Percentiles rank a stretch among this genome's conserved stretches.
These are phyloP conservation scores for Daldinia bambusicola DNA, from an alignment of 495 filamentous ascomycete species.

Conservation along the genomic window DNA sequence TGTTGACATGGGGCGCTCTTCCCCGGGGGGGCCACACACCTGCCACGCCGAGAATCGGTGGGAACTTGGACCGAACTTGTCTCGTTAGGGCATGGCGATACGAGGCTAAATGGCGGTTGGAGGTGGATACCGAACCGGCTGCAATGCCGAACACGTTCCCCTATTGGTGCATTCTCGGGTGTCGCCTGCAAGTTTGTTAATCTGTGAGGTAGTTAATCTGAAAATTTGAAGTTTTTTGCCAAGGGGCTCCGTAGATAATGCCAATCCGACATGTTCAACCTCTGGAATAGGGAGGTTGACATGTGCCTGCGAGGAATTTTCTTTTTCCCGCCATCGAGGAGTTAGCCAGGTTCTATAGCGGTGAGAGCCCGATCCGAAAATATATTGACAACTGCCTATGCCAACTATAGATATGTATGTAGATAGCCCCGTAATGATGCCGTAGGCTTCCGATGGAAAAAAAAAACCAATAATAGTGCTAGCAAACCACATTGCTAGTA, in stretches of 20 bases:
- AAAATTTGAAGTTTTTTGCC: conserved; percentile 36
- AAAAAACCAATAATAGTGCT: conserved; percentile 23
- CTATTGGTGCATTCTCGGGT: conserved; percentile 27
- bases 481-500: background rate
- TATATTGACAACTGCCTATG: background rate
- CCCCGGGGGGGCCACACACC: background rate
- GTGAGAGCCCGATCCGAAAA: conserved; percentile 35
- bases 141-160: conserved; percentile 23
- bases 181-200: conserved; percentile 22
- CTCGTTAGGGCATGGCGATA: conserved; percentile 34
- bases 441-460: conserved; percentile 9
- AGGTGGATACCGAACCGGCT: conserved; percentile 39
- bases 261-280: conserved; percentile 7
- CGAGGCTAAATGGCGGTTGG: conserved; percentile 30
- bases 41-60: conserved; percentile 43
- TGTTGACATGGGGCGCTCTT: conserved; percentile 26
- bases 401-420: too few relatives aligned
- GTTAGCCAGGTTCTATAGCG: conserved; percentile 15
- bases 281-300: conserved; percentile 8
- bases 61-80: conserved; percentile 37
- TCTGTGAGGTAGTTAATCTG: background rate
- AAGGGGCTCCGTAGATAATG: conserved; percentile 8
- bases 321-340: background rate
- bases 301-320: background rate
- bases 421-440: conserved; percentile 7